These are phyloP conservation scores for Phytophthora foliorum DNA, from an alignment of 352 stramenopile species.

Conservation along the genomic window DNA sequence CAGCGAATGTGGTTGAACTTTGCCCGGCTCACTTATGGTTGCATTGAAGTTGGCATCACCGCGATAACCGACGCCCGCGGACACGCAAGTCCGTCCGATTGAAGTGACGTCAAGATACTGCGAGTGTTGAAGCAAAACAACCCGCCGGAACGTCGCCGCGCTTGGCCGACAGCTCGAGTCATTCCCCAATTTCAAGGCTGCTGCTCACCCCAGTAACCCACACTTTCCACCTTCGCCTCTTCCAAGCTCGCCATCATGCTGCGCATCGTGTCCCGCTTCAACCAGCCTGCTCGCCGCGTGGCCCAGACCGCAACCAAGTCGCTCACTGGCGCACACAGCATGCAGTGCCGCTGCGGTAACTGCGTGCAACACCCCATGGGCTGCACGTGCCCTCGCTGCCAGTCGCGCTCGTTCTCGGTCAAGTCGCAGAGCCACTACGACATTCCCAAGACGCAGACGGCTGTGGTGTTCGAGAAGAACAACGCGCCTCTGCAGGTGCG, in stretches of 20 bases:
- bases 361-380: slow-evolving; percentile 38
- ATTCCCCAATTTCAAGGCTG: slow-evolving; percentile 32
- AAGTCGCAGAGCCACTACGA: slow-evolving; percentile 59
- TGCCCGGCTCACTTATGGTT: slow-evolving; percentile 22
- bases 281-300: slow-evolving; percentile 34
- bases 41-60: slow-evolving; percentile 29
- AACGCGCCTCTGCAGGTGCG: slow-evolving; percentile 53
- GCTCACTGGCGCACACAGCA: slow-evolving; percentile 27
- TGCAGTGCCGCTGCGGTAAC: slow-evolving; percentile 45
- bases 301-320: slow-evolving; percentile 25
- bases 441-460: slow-evolving; percentile 67
- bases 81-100: slow-evolving; percentile 30
- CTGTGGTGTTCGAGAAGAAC: slow-evolving; percentile 59
- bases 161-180: slow-evolving; percentile 15
- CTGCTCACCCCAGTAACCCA: slow-evolving; percentile 24
- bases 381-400: slow-evolving; percentile 34
- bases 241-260: slow-evolving; percentile 31
- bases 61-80: slow-evolving; percentile 5
- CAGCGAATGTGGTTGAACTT: slow-evolving; percentile 31
- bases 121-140: slow-evolving; percentile 19
- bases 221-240: no score
- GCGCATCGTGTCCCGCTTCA: slow-evolving; percentile 45
- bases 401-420: slow-evolving; percentile 49
- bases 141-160: not conserved
- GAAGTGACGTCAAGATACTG: slow-evolving; percentile 33